A percentile compares a stretch with the other conserved stretches of the same genome.
phyloP scores from a whole-genome alignment of 768 basidiomycete species.

The Astraeus odoratus region DNA sequence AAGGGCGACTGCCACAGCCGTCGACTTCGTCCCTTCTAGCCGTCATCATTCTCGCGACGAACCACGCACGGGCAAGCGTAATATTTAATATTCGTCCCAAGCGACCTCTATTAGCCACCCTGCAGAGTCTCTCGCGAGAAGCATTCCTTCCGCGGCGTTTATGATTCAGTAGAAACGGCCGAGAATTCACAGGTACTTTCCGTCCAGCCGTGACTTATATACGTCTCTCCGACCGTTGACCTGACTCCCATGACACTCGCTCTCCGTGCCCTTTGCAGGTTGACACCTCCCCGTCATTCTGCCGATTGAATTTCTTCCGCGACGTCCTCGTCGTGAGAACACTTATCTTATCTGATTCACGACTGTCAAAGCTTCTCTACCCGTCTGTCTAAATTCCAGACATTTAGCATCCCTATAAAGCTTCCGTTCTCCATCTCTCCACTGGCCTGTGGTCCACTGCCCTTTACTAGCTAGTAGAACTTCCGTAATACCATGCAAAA shows the following conservation, averaged over 20 bases:
- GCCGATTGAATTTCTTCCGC: slow-evolving; percentile 7
- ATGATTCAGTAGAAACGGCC: slow-evolving; percentile 4
- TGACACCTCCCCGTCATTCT: slow-evolving; percentile 3
- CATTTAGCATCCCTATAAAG: background rate
- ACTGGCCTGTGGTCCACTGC: background rate
- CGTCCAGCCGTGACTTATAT: slow-evolving; percentile 4
- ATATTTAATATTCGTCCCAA: background rate
- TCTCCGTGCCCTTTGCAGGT: slow-evolving; percentile 8
- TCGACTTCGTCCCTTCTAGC: background rate
- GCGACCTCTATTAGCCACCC: background rate
- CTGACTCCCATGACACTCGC: slow-evolving; percentile 6
- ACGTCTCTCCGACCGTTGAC: slow-evolving; percentile 2
- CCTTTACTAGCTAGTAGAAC: background rate
- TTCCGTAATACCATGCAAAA: slow-evolving; percentile 58
- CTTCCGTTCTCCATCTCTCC: background rate
- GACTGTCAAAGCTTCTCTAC: slow-evolving; percentile 8
- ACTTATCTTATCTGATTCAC: slow-evolving; percentile 30
- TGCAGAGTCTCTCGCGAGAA: background rate
- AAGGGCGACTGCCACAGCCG: slow-evolving; percentile 5
- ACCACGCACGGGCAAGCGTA: background rate
- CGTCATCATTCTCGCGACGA: slow-evolving; percentile 2
- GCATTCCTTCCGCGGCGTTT: slow-evolving; percentile 6
- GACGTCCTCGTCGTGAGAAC: slow-evolving; percentile 19
- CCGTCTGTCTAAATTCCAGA: slow-evolving; percentile 6
- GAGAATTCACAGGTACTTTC: slow-evolving; percentile 9